Evolutionary conservation across 2,329 filamentous ascomycete species (phyloP).

Genomic region (Endoconidiophora polonica): DNA sequence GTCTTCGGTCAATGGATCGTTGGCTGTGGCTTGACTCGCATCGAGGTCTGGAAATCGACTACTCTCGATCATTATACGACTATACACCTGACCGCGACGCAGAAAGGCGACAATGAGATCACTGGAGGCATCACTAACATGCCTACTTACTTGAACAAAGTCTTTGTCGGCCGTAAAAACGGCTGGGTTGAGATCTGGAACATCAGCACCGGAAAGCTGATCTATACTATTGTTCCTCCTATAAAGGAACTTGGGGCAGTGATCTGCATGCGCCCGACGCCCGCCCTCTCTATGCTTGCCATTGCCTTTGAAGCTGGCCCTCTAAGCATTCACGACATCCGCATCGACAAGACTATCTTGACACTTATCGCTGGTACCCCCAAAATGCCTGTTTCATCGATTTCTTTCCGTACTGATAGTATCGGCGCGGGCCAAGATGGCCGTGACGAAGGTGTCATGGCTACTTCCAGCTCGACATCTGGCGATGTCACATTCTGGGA

Average conservation of each 20-base stretch:
- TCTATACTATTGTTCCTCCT: constrained; percentile 76
- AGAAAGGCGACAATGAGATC: constrained; percentile 47
- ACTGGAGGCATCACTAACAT: constrained; percentile 70
- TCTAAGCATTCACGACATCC: constrained; percentile 65
- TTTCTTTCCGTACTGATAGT: constrained; percentile 82
- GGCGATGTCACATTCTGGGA: constrained; percentile 96
- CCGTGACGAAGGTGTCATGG: constrained; percentile 77
- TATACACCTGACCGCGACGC: constrained; percentile 42
- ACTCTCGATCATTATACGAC: constrained; percentile 85
- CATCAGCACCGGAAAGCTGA: constrained; percentile 73
- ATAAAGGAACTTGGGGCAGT: constrained; percentile 58
- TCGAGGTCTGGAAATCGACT: constrained; percentile 78
- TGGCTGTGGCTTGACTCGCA: constrained; percentile 53
- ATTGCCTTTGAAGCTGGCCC: constrained; percentile 73
- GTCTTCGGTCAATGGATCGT: constrained; percentile 87
- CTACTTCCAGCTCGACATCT: constrained; percentile 60
- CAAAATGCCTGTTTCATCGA: constrained; percentile 55
- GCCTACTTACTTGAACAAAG: constrained; percentile 92
- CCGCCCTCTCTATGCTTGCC: constrained; percentile 70
- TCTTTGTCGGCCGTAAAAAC: constrained; percentile 75
- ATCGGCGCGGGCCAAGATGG: constrained; percentile 79
- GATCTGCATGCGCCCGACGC: constrained; percentile 72
- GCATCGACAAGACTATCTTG: constrained; percentile 58
- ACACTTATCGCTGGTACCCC: constrained; percentile 49
- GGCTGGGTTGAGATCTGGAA: constrained; percentile 97